Base-by-base conservation (phyloP, 805 yeast species). In the Cyberlindnera veronae region DNA sequence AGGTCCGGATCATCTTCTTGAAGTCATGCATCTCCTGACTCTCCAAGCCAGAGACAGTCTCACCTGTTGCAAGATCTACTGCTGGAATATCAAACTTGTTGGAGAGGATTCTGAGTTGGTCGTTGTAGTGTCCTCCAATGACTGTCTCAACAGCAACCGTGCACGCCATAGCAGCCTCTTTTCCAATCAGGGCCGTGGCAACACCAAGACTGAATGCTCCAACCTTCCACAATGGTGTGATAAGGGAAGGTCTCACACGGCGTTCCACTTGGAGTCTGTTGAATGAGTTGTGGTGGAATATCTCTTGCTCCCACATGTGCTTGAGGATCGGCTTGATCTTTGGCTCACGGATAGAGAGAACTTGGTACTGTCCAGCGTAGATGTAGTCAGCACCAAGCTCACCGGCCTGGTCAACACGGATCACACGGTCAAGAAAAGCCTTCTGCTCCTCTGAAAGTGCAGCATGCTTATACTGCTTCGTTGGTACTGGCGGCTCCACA, bases 151-250 rank as follows among this genome's bases (percentile, higher is more conserved):
- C 98, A 0, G 98, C 98, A 45, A 90, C 98, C 0, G 99, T 93
- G 61, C 99, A 93, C 1, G 99, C 98, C 99, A 93, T 93, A 3
- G 99, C 98, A 3, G 96, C 97, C 59, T 91, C 96, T 56, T 88
- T 87, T 14, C 96, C 83, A 47, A 89, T 63, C 39, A 84, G 53
- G 0, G 96, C 97, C 1, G 98, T 93, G 1, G 81, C 84, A 2
- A 79, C 77, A 4, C 99, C 99, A 68, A 93, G 71, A 1, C 81
- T 80, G 36, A 84, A 71, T 0, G 99, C 98, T 4, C 97, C 98
- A 0, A 76, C 62, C 59, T 85, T 89, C 99, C 99, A 93, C 1
- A 87, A 54, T 2, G 99, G 99, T 0, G 98, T 90, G 29, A 93
- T 63, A 13, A 93, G 54, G 0, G 96, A 87, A 3, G 99, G 99